Base-by-base conservation (phyloP, 768 basidiomycete genomes). In the Hebeloma cylindrosporum region DNA sequence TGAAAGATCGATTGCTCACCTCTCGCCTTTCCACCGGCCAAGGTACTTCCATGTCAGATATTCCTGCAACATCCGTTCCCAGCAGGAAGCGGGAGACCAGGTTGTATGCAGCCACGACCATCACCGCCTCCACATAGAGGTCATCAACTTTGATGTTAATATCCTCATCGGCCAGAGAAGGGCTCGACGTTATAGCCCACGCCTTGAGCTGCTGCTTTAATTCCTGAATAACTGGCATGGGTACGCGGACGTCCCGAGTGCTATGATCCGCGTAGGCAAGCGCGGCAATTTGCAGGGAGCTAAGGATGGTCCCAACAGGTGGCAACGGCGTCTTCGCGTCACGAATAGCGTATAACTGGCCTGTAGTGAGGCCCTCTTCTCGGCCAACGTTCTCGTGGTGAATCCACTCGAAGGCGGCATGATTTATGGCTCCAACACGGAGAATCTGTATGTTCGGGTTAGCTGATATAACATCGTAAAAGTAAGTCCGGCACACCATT, bases 71-170 rank as follows among this genome's bases (percentile, higher is more conserved):
- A 51, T 85, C 82, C 9, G 79, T 69, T 0, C 80, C 71, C 9
- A 82, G 65, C 22, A 85, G 66, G 52, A 84, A 77, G n/a, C 83
- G 70, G 14, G 81, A 83, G 5, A 85, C 82, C 78, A 84, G 79
- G 63, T 84, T 84, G 61, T 85, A 85, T 0, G 69, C 63, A 4
- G 77, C 77, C 0, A 75, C 74, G 2, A 77, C 67, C 40, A 77
- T 69, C 0, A 73, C 69, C 14, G 73, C 76, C 55, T 85, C 83
- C 27, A 79, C 75, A 28, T 82, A 67, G 6, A 78, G 50, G 57
- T 73, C 74, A 33, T 78, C 67, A 0, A 63, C 59, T 37, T 55
- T 53, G 5, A 51, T 60, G 31, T 67, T 53, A 9, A 63, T 39
- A 2, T 61, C 60, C 9, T 61, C 50, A 10, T 52, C 48, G 1